Percentiles rank a stretch among this genome's conserved stretches.
phyloP scores from a whole-genome alignment of 371 early-diverging fungal genomes.

The Fennellomyces sp. region DNA sequence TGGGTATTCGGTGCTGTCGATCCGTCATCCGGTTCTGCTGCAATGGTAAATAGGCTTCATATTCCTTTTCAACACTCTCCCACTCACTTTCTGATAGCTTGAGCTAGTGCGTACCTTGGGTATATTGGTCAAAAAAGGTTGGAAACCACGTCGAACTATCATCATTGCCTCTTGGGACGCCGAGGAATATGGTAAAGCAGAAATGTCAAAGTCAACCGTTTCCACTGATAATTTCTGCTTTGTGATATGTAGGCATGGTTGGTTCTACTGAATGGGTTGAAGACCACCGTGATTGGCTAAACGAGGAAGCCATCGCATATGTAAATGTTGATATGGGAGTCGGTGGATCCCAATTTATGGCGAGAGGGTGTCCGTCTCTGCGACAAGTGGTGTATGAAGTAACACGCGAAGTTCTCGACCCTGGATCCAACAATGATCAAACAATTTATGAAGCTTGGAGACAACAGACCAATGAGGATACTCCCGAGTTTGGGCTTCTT shows the following conservation, averaged over 20 bases:
- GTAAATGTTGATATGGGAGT: conserved; percentile 55
- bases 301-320: conserved; percentile 54
- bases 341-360: conserved; percentile 12
- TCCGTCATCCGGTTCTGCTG: conserved; percentile 64
- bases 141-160: conserved; percentile 62
- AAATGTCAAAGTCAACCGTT: too few species aligned
- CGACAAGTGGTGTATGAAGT: conserved; percentile 43
- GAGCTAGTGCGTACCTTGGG: conserved; percentile 56
- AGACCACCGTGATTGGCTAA: conserved; percentile 54
- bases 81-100: conserved; percentile 17
- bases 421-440: conserved; percentile 11
- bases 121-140: conserved; percentile 50
- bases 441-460: conserved; percentile 22
- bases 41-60: conserved; percentile 21
- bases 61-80: background rate
- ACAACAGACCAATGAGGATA: conserved; percentile 12
- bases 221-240: too few species aligned
- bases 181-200: conserved; percentile 48
- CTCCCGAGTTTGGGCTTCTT: conserved; percentile 28
- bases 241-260: too few species aligned
- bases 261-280: conserved; percentile 72
- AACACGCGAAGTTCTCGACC: conserved; percentile 38
- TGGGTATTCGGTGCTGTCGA: conserved; percentile 70
- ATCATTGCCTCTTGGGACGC: conserved; percentile 65
- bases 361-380: conserved; percentile 38